Conservation (phyloP, 495 filamentous ascomycete species). For the Talaromyces trachyspermus region DNA sequence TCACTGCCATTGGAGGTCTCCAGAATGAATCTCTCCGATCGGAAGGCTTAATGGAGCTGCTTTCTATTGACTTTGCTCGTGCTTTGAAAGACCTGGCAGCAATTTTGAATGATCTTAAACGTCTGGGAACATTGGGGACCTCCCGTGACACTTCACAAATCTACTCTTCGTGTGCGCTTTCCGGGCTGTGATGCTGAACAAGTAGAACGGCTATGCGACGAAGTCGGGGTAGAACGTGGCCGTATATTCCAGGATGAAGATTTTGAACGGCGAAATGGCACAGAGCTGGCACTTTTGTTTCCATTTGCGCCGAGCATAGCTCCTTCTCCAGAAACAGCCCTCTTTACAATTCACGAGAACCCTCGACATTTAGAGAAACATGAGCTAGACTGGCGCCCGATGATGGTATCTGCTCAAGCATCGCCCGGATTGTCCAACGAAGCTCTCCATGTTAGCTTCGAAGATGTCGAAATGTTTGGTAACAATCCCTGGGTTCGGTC, state of each 20-base stretch:
- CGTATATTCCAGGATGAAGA: constrained; percentile 71
- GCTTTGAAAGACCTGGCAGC: constrained; percentile 75
- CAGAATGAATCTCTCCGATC: constrained; percentile 55
- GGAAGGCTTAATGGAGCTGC: constrained; percentile 70
- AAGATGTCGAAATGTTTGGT: constrained; percentile 37
- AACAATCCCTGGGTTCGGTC: constrained; percentile 43
- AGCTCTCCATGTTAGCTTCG: constrained; percentile 35
- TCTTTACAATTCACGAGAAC: constrained; percentile 24
- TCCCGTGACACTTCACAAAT: constrained; percentile 60
- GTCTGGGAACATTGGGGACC: constrained; percentile 71
- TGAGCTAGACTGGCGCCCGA: constrained; percentile 47
- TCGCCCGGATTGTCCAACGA: constrained; percentile 18
- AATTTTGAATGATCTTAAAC: constrained; percentile 73
- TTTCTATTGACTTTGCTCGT: constrained; percentile 84
- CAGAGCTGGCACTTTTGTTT: constrained; percentile 70
- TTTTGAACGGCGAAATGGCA: constrained; percentile 54
- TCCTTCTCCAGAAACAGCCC: constrained; percentile 24
- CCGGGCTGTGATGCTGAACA: constrained; percentile 81
- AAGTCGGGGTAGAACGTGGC: constrained; percentile 74
- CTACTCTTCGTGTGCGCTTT: constrained; percentile 73
- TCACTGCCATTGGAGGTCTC: constrained; percentile 63
- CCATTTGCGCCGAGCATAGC: constrained; percentile 67
- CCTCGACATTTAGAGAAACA: constrained; percentile 21
- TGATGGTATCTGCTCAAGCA: constrained; percentile 38
- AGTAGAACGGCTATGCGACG: constrained; percentile 76